Base-by-base conservation (phyloP, 306 rosid genomes). In the Medicago arabica region DNA sequence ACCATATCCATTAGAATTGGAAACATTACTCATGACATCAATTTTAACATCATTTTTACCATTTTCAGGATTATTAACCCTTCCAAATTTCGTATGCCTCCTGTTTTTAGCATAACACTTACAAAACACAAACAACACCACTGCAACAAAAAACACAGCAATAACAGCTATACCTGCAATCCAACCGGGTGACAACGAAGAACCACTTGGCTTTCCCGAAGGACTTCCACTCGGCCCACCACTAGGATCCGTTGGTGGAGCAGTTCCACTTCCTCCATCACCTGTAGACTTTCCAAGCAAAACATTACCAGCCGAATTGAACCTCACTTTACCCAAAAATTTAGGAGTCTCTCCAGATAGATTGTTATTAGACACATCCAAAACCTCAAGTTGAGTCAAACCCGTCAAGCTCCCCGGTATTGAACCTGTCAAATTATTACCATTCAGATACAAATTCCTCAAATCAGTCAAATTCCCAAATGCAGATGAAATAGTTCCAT, bases 81-180 rank as follows among this genome's bases (percentile, higher is more conserved):
- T 88, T 70, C 88, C 92, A 57, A 88, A 90, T 51, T 88, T 87
- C 86, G 55, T 36, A 54, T 78, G 91, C 79, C 57, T 11, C 8
- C 81, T 70, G 14, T 76, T 87, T 51, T 79, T 85, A 44, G 68
- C 76, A 75, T 79, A 90, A 78, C 97, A 94, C 78, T 94, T 91
- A 55, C 81, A 82, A 28, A 77, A 84, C 36, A 94, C 95, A 85
- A 91, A 94, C 84, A 88, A 40, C 17, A 94, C 78, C 41, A 92
- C 91, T 1, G 83, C 88, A 82, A 88, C 66, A 65, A 91, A 94
- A 57, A 94, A 71, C 36, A 87, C 46, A 51, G 69, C 88, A 71
- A 90, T 89, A 76, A 88, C 53, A 57, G 85, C 93, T 46, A 91
- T 86, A 81, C 97, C 97, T 21, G 85, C 97, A 14, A 94, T 85